A percentile compares a stretch with the other conserved stretches of the same genome.
phyloP scores from a whole-genome alignment of 2,329 filamentous ascomycete genomes.

The Helotiales sp. region DNA sequence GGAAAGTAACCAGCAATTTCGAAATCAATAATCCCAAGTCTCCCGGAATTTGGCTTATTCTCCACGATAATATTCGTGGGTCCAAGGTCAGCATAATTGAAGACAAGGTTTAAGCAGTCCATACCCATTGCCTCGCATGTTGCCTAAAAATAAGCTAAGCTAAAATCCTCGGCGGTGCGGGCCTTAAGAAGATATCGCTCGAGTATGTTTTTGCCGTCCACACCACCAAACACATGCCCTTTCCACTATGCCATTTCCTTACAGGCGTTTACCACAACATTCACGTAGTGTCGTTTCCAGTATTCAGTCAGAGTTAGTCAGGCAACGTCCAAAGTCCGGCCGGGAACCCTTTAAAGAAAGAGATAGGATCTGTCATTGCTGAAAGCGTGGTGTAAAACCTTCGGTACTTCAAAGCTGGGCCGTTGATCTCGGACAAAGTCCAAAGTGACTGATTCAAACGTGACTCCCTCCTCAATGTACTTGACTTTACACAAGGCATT shows the following conservation, averaged over 20 bases:
- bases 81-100: slow-evolving; percentile 4
- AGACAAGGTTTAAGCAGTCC: slow-evolving; percentile 4
- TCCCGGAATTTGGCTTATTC: not conserved
- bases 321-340: slow-evolving; percentile 5
- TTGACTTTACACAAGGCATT: slow-evolving; percentile 20
- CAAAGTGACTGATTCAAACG: slow-evolving; percentile 14
- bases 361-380: slow-evolving; percentile 8
- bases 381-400: slow-evolving; percentile 5
- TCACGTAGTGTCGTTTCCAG: slow-evolving; percentile 6
- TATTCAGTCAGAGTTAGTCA: slow-evolving; percentile 1
- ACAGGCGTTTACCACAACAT: not conserved
- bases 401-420: slow-evolving; percentile 3
- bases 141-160: not conserved
- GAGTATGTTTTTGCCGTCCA: not conserved
- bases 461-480: slow-evolving; percentile 16
- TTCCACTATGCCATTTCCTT: slow-evolving; percentile 1
- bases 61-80: slow-evolving; percentile 9
- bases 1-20: slow-evolving; percentile 8
- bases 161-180: not conserved
- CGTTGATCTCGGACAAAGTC: slow-evolving; percentile 8
- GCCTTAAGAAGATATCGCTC: slow-evolving; percentile 1
- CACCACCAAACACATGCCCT: not conserved
- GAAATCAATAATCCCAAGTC: slow-evolving; percentile 1
- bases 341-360: slow-evolving; percentile 5
- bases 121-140: slow-evolving; percentile 4